These are phyloP conservation scores for Saccharomyces uvarum DNA, from an alignment of 1,139 yeast genomes.

Conservation along the genomic window DNA sequence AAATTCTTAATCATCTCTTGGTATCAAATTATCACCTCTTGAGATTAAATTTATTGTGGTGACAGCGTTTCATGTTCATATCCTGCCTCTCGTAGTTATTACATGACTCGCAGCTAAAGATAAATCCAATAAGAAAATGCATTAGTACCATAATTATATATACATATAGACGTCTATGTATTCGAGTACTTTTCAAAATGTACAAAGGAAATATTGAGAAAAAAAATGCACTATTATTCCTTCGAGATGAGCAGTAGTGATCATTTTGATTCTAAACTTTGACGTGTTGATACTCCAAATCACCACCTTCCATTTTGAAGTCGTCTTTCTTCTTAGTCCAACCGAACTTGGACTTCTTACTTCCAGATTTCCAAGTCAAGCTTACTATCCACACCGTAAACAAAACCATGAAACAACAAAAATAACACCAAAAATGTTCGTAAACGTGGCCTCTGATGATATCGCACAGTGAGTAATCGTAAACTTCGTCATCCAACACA, in stretches of 20 bases:
- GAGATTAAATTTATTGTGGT: no score
- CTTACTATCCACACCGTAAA: constrained; percentile 14
- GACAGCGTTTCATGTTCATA: background rate
- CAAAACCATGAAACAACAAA: constrained; percentile 12
- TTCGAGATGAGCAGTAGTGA: background rate
- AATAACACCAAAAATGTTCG: constrained; percentile 19
- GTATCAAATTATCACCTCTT: no score
- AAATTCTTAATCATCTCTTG: no score
- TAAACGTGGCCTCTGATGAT: constrained; percentile 20
- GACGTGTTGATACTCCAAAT: constrained; percentile 10
- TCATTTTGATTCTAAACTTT: background rate
- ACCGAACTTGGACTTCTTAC: background rate
- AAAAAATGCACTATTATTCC: background rate
- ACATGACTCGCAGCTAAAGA: background rate
- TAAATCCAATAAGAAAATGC: background rate
- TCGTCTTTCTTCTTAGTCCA: background rate
- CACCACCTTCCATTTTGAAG: constrained; percentile 2
- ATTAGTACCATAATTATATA: background rate
- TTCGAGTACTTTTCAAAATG: background rate
- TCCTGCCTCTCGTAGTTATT: background rate
- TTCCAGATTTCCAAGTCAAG: background rate
- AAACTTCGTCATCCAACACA: constrained; percentile 18
- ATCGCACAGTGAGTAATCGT: constrained; percentile 14
- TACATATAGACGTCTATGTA: background rate
- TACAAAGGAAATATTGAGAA: background rate